Conservation (phyloP, 768 basidiomycete genomes). For the Rickenella mellea region DNA sequence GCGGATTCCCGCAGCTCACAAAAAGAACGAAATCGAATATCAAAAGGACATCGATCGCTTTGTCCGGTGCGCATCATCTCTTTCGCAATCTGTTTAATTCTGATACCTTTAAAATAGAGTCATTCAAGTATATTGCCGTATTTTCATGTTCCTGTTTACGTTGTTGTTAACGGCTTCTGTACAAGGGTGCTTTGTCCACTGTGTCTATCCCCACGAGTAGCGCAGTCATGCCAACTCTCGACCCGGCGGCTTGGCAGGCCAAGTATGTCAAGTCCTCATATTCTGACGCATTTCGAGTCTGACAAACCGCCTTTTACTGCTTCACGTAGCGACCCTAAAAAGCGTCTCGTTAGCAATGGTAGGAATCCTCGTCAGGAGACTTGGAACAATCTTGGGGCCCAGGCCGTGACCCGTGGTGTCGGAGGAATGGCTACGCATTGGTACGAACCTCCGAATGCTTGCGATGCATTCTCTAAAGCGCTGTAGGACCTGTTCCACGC, state of each 20-base stretch:
- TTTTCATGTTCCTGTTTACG: neutral
- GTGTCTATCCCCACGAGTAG: constrained; percentile 10
- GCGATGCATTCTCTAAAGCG: neutral
- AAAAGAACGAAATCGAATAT: constrained; percentile 24
- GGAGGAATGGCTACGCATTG: constrained; percentile 18
- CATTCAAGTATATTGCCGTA: neutral
- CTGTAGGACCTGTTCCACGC: constrained; percentile 14
- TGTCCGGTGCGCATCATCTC: constrained; percentile 12
- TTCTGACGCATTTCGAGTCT: neutral
- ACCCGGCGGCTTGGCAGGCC: constrained; percentile 6
- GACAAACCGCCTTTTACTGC: too few relatives aligned
- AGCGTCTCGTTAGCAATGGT: constrained; percentile 3
- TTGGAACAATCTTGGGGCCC: constrained; percentile 11
- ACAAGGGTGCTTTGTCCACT: constrained; percentile 10
- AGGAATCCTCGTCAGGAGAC: constrained; percentile 10
- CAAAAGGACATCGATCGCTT: constrained; percentile 26
- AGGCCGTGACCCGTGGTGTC: constrained; percentile 16
- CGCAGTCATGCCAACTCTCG: constrained; percentile 6
- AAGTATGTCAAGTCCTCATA: constrained; percentile 3
- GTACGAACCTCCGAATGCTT: neutral
- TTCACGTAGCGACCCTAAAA: too few relatives aligned
- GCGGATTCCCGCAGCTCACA: constrained; percentile 12
- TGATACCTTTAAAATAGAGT: neutral
- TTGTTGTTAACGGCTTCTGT: neutral
- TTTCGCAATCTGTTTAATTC: neutral